Percentiles rank a stretch among this genome's conserved stretches.
Evolutionary conservation across 2,329 filamentous ascomycete genomes (phyloP).

Genomic region (Thielaviopsis cerberus): DNA sequence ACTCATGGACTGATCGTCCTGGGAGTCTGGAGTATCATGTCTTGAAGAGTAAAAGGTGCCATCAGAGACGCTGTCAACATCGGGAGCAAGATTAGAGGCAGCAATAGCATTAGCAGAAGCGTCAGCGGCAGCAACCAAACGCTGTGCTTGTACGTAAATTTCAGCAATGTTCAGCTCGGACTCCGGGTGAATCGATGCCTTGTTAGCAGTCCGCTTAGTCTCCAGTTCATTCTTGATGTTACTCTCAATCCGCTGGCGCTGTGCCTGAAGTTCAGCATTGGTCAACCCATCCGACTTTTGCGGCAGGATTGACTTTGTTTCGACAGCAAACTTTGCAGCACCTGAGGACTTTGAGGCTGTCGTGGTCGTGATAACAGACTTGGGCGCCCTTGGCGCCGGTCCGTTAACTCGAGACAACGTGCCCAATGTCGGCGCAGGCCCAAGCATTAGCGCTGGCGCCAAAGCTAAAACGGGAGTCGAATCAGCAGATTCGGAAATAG

Average conservation of each 20-base stretch:
- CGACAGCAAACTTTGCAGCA: conserved; percentile 19
- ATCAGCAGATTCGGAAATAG: not conserved
- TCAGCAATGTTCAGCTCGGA: conserved; percentile 48
- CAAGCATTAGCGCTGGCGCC: not conserved
- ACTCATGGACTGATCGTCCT: conserved; percentile 13
- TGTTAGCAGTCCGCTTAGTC: conserved; percentile 25
- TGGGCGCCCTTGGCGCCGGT: not conserved
- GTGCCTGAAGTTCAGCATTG: conserved; percentile 61
- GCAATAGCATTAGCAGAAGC: conserved; percentile 5
- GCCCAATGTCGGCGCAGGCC: not conserved
- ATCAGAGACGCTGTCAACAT: conserved; percentile 40
- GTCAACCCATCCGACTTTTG: conserved; percentile 74
- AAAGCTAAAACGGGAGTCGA: not conserved
- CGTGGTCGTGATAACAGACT: not conserved
- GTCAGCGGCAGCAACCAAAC: conserved; percentile 37
- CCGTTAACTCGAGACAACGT: not conserved
- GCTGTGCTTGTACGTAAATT: conserved; percentile 52
- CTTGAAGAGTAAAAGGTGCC: conserved; percentile 93
- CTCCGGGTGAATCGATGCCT: conserved; percentile 18
- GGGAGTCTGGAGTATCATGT: conserved; percentile 54
- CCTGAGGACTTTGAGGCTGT: not conserved
- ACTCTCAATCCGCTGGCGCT: conserved; percentile 66
- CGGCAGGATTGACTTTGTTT: conserved; percentile 66
- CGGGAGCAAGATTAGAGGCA: conserved; percentile 31
- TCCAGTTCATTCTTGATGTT: conserved; percentile 60